A percentile compares a stretch with the other conserved stretches of the same genome.
phyloP scores from a whole-genome alignment of 2,329 filamentous ascomycete species.

The Zymoseptoria crescenta region DNA sequence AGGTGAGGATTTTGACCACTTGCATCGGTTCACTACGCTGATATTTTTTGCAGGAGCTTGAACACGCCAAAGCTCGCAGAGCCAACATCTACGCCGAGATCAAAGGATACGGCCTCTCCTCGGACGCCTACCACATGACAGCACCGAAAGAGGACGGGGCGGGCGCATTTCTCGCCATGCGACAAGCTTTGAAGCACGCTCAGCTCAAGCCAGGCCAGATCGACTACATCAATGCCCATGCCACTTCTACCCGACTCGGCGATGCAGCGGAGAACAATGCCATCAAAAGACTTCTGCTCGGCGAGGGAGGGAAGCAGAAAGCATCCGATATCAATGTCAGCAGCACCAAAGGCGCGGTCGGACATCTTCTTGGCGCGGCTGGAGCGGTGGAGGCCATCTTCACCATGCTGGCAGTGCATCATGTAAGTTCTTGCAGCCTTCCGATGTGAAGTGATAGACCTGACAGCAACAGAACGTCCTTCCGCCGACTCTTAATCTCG shows the following conservation, averaged over 20 bases:
- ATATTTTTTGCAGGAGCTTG: slow-evolving; percentile 52
- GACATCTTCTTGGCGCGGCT: slow-evolving; percentile 84
- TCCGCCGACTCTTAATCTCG: slow-evolving; percentile 80
- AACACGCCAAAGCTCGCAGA: slow-evolving; percentile 72
- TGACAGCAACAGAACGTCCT: slow-evolving; percentile 54
- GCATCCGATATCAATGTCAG: slow-evolving; percentile 69
- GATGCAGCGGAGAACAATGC: slow-evolving; percentile 83
- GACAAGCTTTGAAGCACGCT: slow-evolving; percentile 67
- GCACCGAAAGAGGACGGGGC: slow-evolving; percentile 75
- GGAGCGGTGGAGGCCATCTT: slow-evolving; percentile 88
- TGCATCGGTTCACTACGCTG: slow-evolving; percentile 1
- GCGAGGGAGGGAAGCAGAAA: slow-evolving; percentile 55
- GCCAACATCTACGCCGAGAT: slow-evolving; percentile 84
- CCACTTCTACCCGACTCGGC: slow-evolving; percentile 77
- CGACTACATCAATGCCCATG: slow-evolving; percentile 93
- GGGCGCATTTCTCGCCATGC: slow-evolving; percentile 81
- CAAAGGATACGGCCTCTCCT: slow-evolving; percentile 80
- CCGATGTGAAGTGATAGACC: neutral
- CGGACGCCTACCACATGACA: slow-evolving; percentile 90
- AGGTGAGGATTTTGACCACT: slow-evolving; percentile 42
- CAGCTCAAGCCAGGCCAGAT: slow-evolving; percentile 60
- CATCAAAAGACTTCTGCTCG: slow-evolving; percentile 69
- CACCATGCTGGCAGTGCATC: slow-evolving; percentile 65
- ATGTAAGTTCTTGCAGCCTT: slow-evolving; percentile 48
- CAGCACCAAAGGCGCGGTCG: slow-evolving; percentile 88